Percentiles rank a stretch among this genome's conserved stretches.
These are phyloP conservation scores for Cystobasidium sp. DNA, from an alignment of 1,284 basidiomycete genomes.

Conservation along the genomic window DNA sequence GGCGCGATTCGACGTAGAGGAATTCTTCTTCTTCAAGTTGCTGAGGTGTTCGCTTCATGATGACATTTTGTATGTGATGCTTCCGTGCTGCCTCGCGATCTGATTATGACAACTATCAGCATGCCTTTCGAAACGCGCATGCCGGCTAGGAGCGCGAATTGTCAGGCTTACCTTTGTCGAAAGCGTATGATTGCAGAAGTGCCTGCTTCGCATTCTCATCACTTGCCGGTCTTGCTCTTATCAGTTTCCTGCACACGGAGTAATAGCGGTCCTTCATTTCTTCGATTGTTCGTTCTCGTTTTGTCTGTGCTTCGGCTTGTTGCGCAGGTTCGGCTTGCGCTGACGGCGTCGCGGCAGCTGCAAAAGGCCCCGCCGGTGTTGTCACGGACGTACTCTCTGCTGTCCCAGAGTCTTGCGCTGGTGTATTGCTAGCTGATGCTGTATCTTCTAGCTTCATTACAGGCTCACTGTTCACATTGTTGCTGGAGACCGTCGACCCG, in stretches of 20 bases:
- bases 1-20: conserved; percentile 89
- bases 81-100: conserved; percentile 89
- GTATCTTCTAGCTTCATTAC: background rate
- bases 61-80: conserved; percentile 75
- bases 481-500: background rate
- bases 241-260: conserved; percentile 83
- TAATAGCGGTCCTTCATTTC: conserved; percentile 96
- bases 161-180: conserved; percentile 53
- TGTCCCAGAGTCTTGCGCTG: background rate
- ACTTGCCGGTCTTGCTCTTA: conserved; percentile 76
- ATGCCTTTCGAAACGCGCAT: background rate
- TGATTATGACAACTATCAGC: conserved; percentile 54
- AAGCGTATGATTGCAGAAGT: conserved; percentile 55
- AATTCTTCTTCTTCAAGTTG: conserved; percentile 96
- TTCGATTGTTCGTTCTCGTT: conserved; percentile 69
- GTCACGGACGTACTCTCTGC: background rate
- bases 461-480: too few species aligned
- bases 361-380: background rate
- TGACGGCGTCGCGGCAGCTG: conserved; percentile 11
- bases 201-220: conserved; percentile 72
- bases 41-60: conserved; percentile 82
- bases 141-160: background rate
- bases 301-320: background rate
- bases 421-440: background rate
- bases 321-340: background rate